phyloP scores from a whole-genome alignment of 2,329 filamentous ascomycete genomes.

The Alternaria sp. region DNA sequence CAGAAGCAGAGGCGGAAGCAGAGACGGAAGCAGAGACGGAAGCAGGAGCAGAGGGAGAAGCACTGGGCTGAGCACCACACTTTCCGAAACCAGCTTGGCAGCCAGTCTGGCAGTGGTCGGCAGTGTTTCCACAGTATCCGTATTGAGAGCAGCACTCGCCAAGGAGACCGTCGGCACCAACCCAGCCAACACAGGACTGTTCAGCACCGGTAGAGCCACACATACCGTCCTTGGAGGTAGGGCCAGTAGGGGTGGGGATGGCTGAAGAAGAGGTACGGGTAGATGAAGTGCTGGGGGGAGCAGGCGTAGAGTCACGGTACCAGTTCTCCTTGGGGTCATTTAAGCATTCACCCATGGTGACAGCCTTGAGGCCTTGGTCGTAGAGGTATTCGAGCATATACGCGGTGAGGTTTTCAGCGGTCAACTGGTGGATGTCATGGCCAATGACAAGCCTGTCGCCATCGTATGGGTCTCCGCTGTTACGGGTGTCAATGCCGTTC shows the following conservation, averaged over 20 bases:
- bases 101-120: slow-evolving; percentile 37
- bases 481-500: slow-evolving; percentile 48
- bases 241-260: slow-evolving; percentile 32
- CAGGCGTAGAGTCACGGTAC: slow-evolving; percentile 55
- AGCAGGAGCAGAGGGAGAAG: slow-evolving; percentile 12
- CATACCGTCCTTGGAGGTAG: slow-evolving; percentile 30
- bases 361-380: slow-evolving; percentile 53
- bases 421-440: slow-evolving; percentile 60
- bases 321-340: slow-evolving; percentile 57
- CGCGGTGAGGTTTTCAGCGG: slow-evolving; percentile 54
- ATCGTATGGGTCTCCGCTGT: slow-evolving; percentile 24
- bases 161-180: slow-evolving; percentile 29
- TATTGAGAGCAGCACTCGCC: slow-evolving; percentile 57
- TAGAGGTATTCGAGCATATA: slow-evolving; percentile 55
- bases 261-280: slow-evolving; percentile 20
- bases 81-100: slow-evolving; percentile 33
- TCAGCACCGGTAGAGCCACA: slow-evolving; percentile 32
- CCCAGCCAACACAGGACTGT: slow-evolving; percentile 36
- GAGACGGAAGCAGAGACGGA: slow-evolving; percentile 1
- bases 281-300: slow-evolving; percentile 47
- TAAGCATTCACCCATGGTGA: slow-evolving; percentile 60
- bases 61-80: slow-evolving; percentile 16
- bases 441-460: slow-evolving; percentile 62
- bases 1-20: slow-evolving; percentile 8
- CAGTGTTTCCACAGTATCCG: slow-evolving; percentile 50